These are phyloP conservation scores for Barnettozyma wickerhamii DNA, from an alignment of 805 yeast species.

Conservation along the genomic window DNA sequence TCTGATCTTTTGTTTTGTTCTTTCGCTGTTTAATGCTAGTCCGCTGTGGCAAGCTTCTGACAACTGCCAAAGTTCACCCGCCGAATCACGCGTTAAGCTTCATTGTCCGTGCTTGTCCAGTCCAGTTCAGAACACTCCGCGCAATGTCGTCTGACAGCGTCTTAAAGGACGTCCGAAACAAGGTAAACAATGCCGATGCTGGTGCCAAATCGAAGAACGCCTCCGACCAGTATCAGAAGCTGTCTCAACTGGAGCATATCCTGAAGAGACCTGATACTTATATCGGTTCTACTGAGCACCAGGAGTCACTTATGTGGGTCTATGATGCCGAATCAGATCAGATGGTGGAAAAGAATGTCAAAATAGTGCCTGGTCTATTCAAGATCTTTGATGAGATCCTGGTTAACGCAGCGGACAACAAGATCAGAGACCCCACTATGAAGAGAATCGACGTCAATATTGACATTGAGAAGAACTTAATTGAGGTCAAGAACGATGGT, in stretches of 20 bases:
- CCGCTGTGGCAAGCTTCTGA: slow-evolving; percentile 5
- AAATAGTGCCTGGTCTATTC: slow-evolving; percentile 91
- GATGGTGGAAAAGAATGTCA: slow-evolving; percentile 58
- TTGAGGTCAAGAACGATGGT: slow-evolving; percentile 88
- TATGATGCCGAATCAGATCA: slow-evolving; percentile 59
- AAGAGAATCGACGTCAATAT: slow-evolving; percentile 78
- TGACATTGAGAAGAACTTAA: slow-evolving; percentile 66
- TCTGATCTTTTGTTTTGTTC: not conserved
- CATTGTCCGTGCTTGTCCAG: not conserved
- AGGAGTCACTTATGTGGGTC: slow-evolving; percentile 81
- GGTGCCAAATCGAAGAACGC: slow-evolving; percentile 34
- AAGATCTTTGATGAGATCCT: slow-evolving; percentile 95
- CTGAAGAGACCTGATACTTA: slow-evolving; percentile 97
- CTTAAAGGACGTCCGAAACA: slow-evolving; percentile 9
- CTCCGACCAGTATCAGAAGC: slow-evolving; percentile 82
- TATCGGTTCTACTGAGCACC: slow-evolving; percentile 88
- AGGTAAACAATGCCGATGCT: slow-evolving; percentile 3
- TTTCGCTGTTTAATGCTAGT: not conserved
- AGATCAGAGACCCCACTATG: slow-evolving; percentile 92
- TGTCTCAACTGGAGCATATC: slow-evolving; percentile 93
- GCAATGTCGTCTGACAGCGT: slow-evolving; percentile 6
- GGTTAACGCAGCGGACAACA: slow-evolving; percentile 98
- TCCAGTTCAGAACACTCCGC: not conserved
- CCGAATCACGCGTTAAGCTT: not conserved
- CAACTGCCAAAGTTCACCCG: not conserved